These are phyloP conservation scores for Escallonia rubra DNA, from an alignment of 129 eudicot species.

Conservation along the genomic window DNA sequence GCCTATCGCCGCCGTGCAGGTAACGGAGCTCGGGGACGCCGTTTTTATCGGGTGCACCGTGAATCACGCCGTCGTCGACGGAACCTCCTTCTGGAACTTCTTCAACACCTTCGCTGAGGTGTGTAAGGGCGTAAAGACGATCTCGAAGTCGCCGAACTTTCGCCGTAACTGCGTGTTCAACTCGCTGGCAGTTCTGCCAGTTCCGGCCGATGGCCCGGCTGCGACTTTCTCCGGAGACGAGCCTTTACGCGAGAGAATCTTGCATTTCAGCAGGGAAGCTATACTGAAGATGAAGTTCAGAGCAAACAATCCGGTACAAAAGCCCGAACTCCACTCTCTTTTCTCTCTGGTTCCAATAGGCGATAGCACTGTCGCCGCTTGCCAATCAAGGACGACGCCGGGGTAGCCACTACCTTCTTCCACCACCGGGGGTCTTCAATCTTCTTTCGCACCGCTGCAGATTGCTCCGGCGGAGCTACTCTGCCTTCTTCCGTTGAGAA, in stretches of 20 bases:
- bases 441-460: too few relatives aligned
- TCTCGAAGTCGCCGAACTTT: conserved; percentile 47
- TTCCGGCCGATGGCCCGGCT: conserved; percentile 64
- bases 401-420: too few relatives aligned
- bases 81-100: conserved; percentile 87
- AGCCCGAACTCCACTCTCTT: too few relatives aligned
- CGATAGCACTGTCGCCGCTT: too few relatives aligned
- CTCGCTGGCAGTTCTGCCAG: conserved; percentile 50
- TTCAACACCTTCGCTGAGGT: conserved; percentile 79
- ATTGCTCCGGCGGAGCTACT: too few relatives aligned
- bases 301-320: conserved; percentile 48
- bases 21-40: conserved; percentile 67
- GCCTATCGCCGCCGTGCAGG: conserved; percentile 73
- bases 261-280: conserved; percentile 69
- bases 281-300: conserved; percentile 55
- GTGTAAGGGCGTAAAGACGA: conserved; percentile 30
- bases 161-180: conserved; percentile 52
- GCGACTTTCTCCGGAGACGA: conserved; percentile 76
- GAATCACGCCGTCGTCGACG: conserved; percentile 82
- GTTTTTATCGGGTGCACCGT: conserved; percentile 65
- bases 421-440: too few relatives aligned
- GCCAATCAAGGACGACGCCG: too few relatives aligned
- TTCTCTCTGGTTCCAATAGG: too few relatives aligned
- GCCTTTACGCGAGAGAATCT: conserved; percentile 63
- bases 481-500: too few relatives aligned